Percentiles rank a stretch among this genome's conserved stretches.
These are phyloP conservation scores for Chalciporus chontae DNA, from an alignment of 768 basidiomycete species.

Conservation along the genomic window DNA sequence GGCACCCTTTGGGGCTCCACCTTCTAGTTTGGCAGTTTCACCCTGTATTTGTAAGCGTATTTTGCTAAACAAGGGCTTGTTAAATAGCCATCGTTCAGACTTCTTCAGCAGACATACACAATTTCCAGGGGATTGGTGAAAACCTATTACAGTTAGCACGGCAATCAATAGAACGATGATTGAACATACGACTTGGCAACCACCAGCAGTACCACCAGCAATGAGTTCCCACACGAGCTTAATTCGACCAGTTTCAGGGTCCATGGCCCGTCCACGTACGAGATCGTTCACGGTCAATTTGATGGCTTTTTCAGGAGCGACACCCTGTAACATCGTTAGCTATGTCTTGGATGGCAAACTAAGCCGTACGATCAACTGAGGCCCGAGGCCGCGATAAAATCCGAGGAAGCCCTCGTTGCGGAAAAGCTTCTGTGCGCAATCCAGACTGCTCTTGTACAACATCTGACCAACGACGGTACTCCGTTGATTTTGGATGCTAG, in stretches of 20 bases:
- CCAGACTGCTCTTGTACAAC: slow-evolving; percentile 93
- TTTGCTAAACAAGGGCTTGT: slow-evolving; percentile 49
- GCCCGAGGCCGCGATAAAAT: slow-evolving; percentile 96
- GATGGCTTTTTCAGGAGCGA: slow-evolving; percentile 96
- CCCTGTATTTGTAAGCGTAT: slow-evolving; percentile 95
- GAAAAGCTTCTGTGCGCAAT: slow-evolving; percentile 92
- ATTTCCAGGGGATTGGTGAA: slow-evolving; percentile 98
- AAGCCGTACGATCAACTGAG: slow-evolving; percentile 77
- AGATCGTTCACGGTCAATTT: slow-evolving; percentile 96
- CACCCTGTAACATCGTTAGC: slow-evolving; percentile 53
- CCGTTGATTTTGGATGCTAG: slow-evolving; percentile 95
- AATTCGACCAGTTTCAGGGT: slow-evolving; percentile 96
- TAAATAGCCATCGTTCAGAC: neutral
- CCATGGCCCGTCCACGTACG: slow-evolving; percentile 76
- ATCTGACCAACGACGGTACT: slow-evolving; percentile 95
- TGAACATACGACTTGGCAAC: slow-evolving; percentile 89
- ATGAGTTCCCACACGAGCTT: slow-evolving; percentile 85
- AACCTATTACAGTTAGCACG: slow-evolving; percentile 47
- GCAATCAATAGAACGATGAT: slow-evolving; percentile 4
- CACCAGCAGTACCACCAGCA: slow-evolving; percentile 92
- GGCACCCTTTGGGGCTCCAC: slow-evolving; percentile 79
- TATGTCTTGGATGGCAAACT: neutral
- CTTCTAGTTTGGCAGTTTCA: slow-evolving; percentile 85
- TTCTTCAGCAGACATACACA: slow-evolving; percentile 52
- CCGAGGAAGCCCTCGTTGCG: slow-evolving; percentile 90